These are phyloP conservation scores for Phytophthora meadii DNA, from an alignment of 352 stramenopile genomes.

Conservation along the genomic window DNA sequence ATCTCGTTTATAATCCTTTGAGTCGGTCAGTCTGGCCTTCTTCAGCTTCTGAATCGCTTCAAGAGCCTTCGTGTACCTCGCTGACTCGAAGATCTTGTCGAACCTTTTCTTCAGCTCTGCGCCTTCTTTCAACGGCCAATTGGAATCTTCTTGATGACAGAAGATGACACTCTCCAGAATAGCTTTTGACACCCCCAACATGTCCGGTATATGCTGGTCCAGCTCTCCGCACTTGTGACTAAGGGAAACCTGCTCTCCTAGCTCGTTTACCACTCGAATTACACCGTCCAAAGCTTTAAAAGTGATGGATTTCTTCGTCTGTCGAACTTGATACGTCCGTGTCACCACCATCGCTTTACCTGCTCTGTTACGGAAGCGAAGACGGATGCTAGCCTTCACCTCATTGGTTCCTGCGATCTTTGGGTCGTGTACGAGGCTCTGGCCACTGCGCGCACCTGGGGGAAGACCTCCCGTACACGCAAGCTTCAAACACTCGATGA, in stretches of 20 bases:
- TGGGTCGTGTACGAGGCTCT: slow-evolving; percentile 98
- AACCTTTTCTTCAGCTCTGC: slow-evolving; percentile 99
- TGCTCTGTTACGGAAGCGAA: slow-evolving; percentile 94
- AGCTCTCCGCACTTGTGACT: slow-evolving; percentile 96
- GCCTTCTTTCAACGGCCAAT: slow-evolving; percentile 97
- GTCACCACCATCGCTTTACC: slow-evolving; percentile 93
- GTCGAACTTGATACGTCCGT: slow-evolving; percentile 94
- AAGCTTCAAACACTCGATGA: slow-evolving; percentile 99
- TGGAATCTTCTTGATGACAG: slow-evolving; percentile 98
- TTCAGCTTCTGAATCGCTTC: slow-evolving; percentile 96
- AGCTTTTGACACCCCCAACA: slow-evolving; percentile 97
- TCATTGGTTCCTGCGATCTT: slow-evolving; percentile 94
- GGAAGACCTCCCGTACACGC: slow-evolving; percentile 95
- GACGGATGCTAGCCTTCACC: slow-evolving; percentile 84
- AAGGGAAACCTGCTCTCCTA: slow-evolving; percentile 92
- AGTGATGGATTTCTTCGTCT: slow-evolving; percentile 89
- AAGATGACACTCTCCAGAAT: slow-evolving; percentile 99
- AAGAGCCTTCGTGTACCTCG: slow-evolving; percentile 98
- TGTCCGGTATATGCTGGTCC: slow-evolving; percentile 93
- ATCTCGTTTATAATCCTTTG: slow-evolving; percentile 95
- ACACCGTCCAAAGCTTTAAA: slow-evolving; percentile 98
- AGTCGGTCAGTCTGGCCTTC: slow-evolving; percentile 77
- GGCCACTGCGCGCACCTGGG: slow-evolving; percentile 86
- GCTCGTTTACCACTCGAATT: slow-evolving; percentile 90
- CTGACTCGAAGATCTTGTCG: slow-evolving; percentile 99